Base-by-base conservation (phyloP, 2,329 filamentous ascomycete genomes). In the Calcarisporium arbuscula region DNA sequence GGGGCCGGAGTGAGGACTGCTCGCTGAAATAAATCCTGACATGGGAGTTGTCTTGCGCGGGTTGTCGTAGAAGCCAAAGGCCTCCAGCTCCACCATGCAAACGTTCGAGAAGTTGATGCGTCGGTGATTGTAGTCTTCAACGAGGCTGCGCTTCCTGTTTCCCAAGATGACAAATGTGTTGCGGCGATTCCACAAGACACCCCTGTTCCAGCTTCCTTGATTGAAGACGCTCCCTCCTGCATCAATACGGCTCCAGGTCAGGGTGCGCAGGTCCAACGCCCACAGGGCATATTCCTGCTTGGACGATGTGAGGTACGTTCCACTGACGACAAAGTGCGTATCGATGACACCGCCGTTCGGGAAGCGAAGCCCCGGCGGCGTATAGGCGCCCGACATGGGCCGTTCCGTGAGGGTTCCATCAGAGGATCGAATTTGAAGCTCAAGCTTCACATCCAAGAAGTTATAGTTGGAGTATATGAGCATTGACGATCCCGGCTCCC, bases 391-490 rank as follows among this genome's bases (percentile, higher is more conserved):
- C 14, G 81, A 80, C 90, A 98, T 96, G 18, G 84, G 77, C 60
- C 85, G 89, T 57, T 98, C 92, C 1, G 79, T 76, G 34, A 98
- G 65, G 0, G 78, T 80, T 19, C 92, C 90, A 55, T 96, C 89
- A 2, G 86, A 77, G 8, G 84, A 70, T 34, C 92, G 78, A 30
- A 98, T 78, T 58, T 96, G 92, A 23, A 98, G 67, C 59, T 98
- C 92, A 17, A 98, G 67, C 57, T 95, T 96, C 46, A 98, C 92
- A 50, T 98, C 90, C 36, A 98, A 61, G 52, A 98, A 98, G 60
- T 98, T 96, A 62, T 98, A 98, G 56, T 98, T 98, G 17, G 90
- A 96, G 59, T 98, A 98, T 29, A 98, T 94, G 42, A 98, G 72
- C 88, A 96, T 95, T 2, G 78, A 80, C 2, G 76, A 77, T 6